phyloP scores from a whole-genome alignment of 768 basidiomycete genomes.

The Terana coerulea region DNA sequence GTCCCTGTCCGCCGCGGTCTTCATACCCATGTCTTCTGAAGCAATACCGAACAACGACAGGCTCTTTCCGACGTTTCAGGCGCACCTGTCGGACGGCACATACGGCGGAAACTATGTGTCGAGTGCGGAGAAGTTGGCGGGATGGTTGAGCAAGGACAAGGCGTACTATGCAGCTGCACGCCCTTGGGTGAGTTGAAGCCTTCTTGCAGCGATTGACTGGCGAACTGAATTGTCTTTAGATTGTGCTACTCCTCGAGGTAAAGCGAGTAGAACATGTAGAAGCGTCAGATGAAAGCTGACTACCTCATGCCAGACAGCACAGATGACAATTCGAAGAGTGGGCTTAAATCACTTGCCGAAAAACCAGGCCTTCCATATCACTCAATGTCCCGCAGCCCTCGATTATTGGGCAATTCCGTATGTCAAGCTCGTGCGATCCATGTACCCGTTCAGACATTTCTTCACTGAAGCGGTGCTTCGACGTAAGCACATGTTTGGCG shows the following conservation, averaged over 20 bases:
- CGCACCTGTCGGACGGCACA: slow-evolving; percentile 11
- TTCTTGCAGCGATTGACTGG: neutral
- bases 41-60: slow-evolving; percentile 21
- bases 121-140: slow-evolving; percentile 16
- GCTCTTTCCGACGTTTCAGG: slow-evolving; percentile 18
- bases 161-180: slow-evolving; percentile 24
- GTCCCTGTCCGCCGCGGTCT: too few species aligned
- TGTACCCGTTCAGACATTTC: slow-evolving; percentile 11
- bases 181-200: slow-evolving; percentile 15
- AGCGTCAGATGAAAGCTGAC: neutral
- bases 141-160: slow-evolving; percentile 17
- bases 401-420: slow-evolving; percentile 15
- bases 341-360: neutral
- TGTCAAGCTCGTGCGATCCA: slow-evolving; percentile 13
- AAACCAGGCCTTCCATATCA: slow-evolving; percentile 14
- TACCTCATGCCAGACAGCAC: slow-evolving; percentile 14
- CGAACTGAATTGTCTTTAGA: neutral
- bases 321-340: slow-evolving; percentile 11
- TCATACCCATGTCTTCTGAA: neutral
- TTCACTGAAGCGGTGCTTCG: slow-evolving; percentile 16
- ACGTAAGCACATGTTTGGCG: slow-evolving; percentile 12
- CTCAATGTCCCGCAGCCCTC: slow-evolving; percentile 1
- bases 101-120: slow-evolving; percentile 5
- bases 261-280: neutral
- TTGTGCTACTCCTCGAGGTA: neutral